These are phyloP conservation scores for Colletotrichum nymphaeae DNA, from an alignment of 2,329 filamentous ascomycete species.

Conservation along the genomic window DNA sequence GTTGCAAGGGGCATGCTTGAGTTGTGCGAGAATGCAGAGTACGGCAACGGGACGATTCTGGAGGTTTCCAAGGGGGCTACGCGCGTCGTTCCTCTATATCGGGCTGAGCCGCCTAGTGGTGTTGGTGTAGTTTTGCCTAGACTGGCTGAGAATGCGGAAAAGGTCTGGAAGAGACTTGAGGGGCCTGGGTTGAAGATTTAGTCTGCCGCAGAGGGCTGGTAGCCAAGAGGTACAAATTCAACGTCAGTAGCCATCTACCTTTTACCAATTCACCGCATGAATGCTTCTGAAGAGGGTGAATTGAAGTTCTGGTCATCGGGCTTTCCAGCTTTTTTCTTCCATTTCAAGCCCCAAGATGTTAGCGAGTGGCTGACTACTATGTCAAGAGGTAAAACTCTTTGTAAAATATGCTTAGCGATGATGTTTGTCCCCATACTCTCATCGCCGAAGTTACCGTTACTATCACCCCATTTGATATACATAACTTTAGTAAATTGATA, in stretches of 20 bases:
- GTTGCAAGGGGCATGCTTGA: slow-evolving; percentile 46
- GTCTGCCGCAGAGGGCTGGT: not conserved
- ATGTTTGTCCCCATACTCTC: no score
- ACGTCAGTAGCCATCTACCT: not conserved
- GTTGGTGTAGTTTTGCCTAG: slow-evolving; percentile 39
- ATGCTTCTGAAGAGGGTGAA: no score
- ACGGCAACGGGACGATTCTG: slow-evolving; percentile 47
- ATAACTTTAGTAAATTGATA: no score
- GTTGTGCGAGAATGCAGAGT: slow-evolving; percentile 37
- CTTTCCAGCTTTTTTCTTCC: no score
- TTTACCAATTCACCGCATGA: no score
- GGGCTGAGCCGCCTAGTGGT: slow-evolving; percentile 41
- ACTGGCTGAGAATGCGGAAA: slow-evolving; percentile 38
- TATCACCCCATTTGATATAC: no score
- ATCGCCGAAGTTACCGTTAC: no score
- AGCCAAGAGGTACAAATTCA: not conserved
- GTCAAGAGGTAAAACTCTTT: no score
- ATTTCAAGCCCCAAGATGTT: no score
- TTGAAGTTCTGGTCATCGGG: no score
- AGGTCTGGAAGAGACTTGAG: slow-evolving; percentile 40
- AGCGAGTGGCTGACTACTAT: no score
- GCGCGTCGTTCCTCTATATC: slow-evolving; percentile 44
- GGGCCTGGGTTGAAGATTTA: slow-evolving; percentile 39
- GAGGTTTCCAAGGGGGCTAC: slow-evolving; percentile 41
- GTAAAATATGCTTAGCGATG: no score